A percentile compares a stretch with the other conserved stretches of the same genome.
Conservation (phyloP, 306 rosid genomes). For the Medicago lupulina region DNA sequence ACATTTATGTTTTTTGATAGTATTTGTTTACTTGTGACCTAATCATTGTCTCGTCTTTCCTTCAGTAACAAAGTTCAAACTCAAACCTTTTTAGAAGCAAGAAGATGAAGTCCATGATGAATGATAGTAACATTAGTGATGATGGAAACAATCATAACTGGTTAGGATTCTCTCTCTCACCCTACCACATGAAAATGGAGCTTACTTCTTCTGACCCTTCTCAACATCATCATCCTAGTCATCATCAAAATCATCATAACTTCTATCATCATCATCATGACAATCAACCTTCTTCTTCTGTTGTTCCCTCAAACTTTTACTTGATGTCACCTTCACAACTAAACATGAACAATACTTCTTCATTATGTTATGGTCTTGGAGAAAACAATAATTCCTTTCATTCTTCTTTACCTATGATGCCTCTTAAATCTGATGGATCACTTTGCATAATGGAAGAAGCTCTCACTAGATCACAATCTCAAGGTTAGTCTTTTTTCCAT, state of each 20-base stretch:
- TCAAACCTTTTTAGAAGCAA: slow-evolving; percentile 38
- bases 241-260: slow-evolving; percentile 38
- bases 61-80: background rate
- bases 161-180: slow-evolving; percentile 95
- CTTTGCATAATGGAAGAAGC: slow-evolving; percentile 88
- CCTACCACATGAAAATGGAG: slow-evolving; percentile 85
- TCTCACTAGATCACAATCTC: slow-evolving; percentile 62
- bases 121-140: slow-evolving; percentile 52
- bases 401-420: slow-evolving; percentile 77
- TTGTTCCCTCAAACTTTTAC: slow-evolving; percentile 52
- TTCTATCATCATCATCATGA: slow-evolving; percentile 45
- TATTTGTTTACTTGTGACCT: slow-evolving; percentile 30
- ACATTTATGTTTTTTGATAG: background rate
- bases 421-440: slow-evolving; percentile 85
- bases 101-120: slow-evolving; percentile 71
- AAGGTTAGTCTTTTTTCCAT: slow-evolving; percentile 46
- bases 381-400: slow-evolving; percentile 54
- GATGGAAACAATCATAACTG: slow-evolving; percentile 58
- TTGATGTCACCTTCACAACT: slow-evolving; percentile 48
- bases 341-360: slow-evolving; percentile 40
- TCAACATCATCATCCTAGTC: background rate
- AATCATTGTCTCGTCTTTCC: slow-evolving; percentile 55
- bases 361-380: slow-evolving; percentile 57
- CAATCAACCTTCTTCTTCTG: slow-evolving; percentile 35
- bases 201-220: slow-evolving; percentile 42